Conservation (phyloP, 495 filamentous ascomycete genomes). For the Hypoxylon lenormandii region DNA sequence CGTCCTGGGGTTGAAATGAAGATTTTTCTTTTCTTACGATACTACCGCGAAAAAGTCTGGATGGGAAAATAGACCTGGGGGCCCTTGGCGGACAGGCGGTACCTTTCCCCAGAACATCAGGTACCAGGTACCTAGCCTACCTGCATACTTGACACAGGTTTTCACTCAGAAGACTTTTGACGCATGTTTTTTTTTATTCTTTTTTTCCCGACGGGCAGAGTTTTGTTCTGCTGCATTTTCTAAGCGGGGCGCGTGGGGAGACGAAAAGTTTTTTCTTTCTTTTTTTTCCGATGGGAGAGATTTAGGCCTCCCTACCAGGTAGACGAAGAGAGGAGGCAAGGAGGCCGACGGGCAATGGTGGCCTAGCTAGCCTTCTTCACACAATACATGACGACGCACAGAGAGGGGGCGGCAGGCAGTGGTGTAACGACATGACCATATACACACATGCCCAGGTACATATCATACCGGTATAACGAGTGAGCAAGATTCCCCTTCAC, state of each 20-base stretch:
- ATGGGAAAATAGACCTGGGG: conserved; percentile 25
- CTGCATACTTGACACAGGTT: too few relatives aligned
- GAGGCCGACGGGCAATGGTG: background rate
- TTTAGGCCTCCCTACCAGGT: conserved; percentile 3
- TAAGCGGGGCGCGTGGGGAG: conserved; percentile 20
- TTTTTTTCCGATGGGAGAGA: conserved; percentile 22
- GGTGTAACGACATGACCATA: background rate
- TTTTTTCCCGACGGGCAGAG: conserved; percentile 2
- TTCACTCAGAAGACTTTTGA: conserved; percentile 7
- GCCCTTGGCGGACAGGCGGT: too few relatives aligned
- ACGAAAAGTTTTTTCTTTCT: conserved; percentile 20
- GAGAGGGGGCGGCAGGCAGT: background rate
- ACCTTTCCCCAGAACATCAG: background rate
- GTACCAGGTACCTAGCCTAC: too few relatives aligned
- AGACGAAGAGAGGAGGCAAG: background rate
- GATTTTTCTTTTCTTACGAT: conserved; percentile 10
- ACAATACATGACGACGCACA: conserved; percentile 4
- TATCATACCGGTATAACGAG: conserved; percentile 1
- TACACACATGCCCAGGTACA: background rate
- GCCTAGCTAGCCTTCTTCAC: background rate
- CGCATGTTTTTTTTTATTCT: conserved; percentile 4
- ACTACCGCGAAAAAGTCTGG: conserved; percentile 3
- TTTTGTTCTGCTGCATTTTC: conserved; percentile 33
- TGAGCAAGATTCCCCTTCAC: background rate
- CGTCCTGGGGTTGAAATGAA: conserved; percentile 35